Percentiles rank a stretch among this genome's conserved stretches.
phyloP scores from a whole-genome alignment of 192 early-diverging fungal species.

The Pilobolus umbonatus region DNA sequence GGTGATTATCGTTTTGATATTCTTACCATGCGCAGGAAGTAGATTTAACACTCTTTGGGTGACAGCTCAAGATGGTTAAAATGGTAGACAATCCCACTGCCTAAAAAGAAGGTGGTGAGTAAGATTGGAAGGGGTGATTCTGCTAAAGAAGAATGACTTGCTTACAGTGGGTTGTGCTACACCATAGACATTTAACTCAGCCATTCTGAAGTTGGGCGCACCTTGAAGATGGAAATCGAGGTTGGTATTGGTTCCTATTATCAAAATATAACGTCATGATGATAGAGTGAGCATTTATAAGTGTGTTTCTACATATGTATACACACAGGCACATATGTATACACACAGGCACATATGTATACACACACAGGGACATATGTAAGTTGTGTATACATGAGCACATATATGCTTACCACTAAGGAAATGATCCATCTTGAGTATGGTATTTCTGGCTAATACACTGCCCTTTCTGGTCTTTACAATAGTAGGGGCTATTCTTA shows the following conservation, averaged over 20 bases:
- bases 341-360: not conserved
- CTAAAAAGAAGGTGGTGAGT: slow-evolving; percentile 3
- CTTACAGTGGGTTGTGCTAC: slow-evolving; percentile 58
- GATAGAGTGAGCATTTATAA: not conserved
- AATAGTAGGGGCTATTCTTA: slow-evolving; percentile 18
- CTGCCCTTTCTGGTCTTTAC: slow-evolving; percentile 46
- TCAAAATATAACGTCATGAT: not conserved
- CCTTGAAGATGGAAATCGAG: slow-evolving; percentile 59
- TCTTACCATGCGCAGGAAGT: slow-evolving; percentile 30
- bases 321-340: not conserved
- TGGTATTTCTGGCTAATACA: slow-evolving; percentile 50
- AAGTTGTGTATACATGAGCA: no score
- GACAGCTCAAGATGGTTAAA: slow-evolving; percentile 46
- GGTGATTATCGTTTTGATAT: no score
- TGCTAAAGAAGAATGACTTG: no score
- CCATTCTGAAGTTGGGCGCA: slow-evolving; percentile 60
- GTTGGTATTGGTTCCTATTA: slow-evolving; percentile 31
- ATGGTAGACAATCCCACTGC: slow-evolving; percentile 49
- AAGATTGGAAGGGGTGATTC: not conserved
- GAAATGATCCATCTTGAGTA: slow-evolving; percentile 60
- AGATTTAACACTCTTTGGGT: slow-evolving; percentile 28
- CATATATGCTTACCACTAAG: slow-evolving; percentile 27
- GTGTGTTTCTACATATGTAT: not conserved
- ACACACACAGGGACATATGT: no score
- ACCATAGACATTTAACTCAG: slow-evolving; percentile 53